Conservation (phyloP, 306 rosid species). For the Gillenia trifoliata region DNA sequence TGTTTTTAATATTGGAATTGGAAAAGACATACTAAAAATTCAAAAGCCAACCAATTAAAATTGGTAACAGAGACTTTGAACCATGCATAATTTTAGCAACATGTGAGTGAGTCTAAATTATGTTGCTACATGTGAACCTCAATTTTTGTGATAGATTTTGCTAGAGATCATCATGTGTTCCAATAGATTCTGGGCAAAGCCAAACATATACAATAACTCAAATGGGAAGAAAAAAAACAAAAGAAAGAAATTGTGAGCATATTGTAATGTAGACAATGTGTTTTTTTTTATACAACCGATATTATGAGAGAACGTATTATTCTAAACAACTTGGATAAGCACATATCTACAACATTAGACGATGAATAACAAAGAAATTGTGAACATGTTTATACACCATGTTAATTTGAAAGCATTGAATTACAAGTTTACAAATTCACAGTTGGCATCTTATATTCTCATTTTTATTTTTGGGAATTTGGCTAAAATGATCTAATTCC, state of each 20-base stretch:
- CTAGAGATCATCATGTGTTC: background rate
- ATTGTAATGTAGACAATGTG: too few species aligned
- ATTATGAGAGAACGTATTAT: too few species aligned
- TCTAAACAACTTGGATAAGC: background rate
- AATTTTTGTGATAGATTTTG: background rate
- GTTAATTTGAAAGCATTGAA: background rate
- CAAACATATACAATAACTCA: background rate
- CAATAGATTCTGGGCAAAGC: background rate
- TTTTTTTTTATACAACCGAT: too few species aligned
- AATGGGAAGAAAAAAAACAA: too few species aligned
- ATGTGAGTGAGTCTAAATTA: constrained; percentile 31
- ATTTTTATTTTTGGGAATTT: background rate
- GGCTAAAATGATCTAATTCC: background rate
- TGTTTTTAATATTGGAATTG: background rate
- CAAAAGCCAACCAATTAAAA: constrained; percentile 19
- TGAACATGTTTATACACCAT: background rate
- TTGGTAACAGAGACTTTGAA: background rate
- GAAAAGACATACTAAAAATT: background rate
- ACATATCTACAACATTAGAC: background rate
- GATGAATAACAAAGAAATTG: background rate
- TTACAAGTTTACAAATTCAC: background rate
- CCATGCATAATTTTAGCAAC: constrained; percentile 10
- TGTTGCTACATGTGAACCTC: constrained; percentile 27
- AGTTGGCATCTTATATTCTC: background rate
- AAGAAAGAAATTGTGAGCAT: too few species aligned